These are phyloP conservation scores for Trichothecium sympodiale DNA, from an alignment of 2,329 filamentous ascomycete species.

Conservation along the genomic window DNA sequence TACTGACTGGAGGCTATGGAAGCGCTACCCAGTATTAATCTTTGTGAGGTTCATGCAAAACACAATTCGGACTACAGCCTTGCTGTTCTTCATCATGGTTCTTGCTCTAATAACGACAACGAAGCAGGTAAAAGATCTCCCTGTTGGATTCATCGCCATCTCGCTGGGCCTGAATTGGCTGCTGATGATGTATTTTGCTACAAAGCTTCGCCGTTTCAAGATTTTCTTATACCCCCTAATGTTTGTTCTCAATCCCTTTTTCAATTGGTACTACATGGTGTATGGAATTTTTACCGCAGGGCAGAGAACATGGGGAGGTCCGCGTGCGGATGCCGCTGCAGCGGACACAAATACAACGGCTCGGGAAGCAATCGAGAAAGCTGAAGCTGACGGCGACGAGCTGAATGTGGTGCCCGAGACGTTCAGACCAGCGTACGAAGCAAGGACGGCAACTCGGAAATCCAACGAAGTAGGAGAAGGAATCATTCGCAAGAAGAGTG, in stretches of 20 bases:
- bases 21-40: slow-evolving; percentile 75
- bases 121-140: slow-evolving; percentile 65
- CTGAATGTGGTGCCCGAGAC: slow-evolving; percentile 83
- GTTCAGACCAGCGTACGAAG: slow-evolving; percentile 53
- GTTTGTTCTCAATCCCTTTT: slow-evolving; percentile 91
- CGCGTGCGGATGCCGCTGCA: slow-evolving; percentile 74
- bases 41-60: slow-evolving; percentile 89
- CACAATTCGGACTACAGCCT: slow-evolving; percentile 85
- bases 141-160: slow-evolving; percentile 86
- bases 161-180: slow-evolving; percentile 89
- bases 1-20: slow-evolving; percentile 87
- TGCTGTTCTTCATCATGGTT: slow-evolving; percentile 90
- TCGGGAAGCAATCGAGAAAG: slow-evolving; percentile 73
- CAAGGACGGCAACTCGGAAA: slow-evolving; percentile 18
- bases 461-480: slow-evolving; percentile 14
- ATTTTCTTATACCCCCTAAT: slow-evolving; percentile 91
- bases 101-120: slow-evolving; percentile 78
- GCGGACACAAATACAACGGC: slow-evolving; percentile 68
- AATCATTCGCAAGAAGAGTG: slow-evolving; percentile 39
- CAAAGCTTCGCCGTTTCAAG: slow-evolving; percentile 79
- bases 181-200: slow-evolving; percentile 92
- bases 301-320: slow-evolving; percentile 91
- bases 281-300: slow-evolving; percentile 93
- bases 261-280: slow-evolving; percentile 98
- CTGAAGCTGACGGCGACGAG: slow-evolving; percentile 71